phyloP scores from a whole-genome alignment of 345 rosid species.

The Dimocarpus longan region DNA sequence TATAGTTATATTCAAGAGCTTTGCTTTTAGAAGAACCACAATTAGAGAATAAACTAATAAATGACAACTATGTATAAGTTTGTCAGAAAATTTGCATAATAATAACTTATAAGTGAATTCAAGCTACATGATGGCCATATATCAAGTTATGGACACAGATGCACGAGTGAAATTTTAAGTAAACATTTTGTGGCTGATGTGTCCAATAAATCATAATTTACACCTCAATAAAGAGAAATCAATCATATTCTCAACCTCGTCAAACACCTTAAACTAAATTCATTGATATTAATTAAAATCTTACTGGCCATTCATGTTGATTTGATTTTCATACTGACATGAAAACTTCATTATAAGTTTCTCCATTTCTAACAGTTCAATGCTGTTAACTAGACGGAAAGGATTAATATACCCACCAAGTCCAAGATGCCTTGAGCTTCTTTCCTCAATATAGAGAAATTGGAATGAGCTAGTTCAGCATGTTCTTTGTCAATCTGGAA shows the following conservation, averaged over 20 bases:
- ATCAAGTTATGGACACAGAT: background rate
- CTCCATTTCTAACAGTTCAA: background rate
- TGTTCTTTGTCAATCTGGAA: conserved; percentile 87
- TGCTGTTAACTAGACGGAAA: background rate
- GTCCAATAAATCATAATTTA: background rate
- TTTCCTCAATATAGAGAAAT: conserved; percentile 77
- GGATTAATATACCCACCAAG: conserved; percentile 49
- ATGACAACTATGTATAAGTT: background rate
- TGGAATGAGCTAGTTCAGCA: conserved; percentile 77
- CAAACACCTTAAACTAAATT: background rate
- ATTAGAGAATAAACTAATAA: background rate
- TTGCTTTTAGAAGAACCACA: conserved; percentile 1
- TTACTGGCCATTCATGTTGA: background rate
- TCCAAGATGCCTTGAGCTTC: conserved; percentile 90
- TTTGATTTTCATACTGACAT: background rate
- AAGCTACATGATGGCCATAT: background rate
- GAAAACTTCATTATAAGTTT: background rate
- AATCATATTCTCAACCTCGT: background rate
- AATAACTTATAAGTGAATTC: background rate
- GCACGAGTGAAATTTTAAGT: background rate
- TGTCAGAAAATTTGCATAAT: background rate
- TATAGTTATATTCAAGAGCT: background rate
- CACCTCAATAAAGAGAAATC: background rate
- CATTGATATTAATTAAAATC: background rate
- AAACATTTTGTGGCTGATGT: background rate